Evolutionary conservation across 2,329 filamentous ascomycete genomes (phyloP).

Genomic region (Ophiobolus disseminans): DNA sequence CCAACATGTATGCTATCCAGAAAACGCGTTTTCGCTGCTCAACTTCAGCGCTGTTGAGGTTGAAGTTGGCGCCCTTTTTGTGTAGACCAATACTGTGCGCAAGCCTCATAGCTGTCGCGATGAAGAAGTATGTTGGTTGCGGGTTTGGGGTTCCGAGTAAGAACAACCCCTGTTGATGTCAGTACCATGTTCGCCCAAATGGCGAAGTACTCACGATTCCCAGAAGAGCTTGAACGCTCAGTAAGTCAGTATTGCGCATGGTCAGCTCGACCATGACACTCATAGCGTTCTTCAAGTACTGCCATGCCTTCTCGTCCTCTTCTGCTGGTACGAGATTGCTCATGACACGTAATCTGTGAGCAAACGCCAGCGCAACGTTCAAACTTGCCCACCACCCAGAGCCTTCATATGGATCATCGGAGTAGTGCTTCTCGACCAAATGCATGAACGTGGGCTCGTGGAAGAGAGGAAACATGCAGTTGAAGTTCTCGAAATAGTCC

Average conservation of each 20-base stretch:
- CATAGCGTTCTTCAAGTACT: slow-evolving; percentile 95
- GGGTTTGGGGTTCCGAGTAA: slow-evolving; percentile 96
- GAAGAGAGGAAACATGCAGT: slow-evolving; percentile 97
- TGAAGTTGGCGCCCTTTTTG: slow-evolving; percentile 90
- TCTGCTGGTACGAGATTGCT: slow-evolving; percentile 89
- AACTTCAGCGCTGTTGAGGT: slow-evolving; percentile 89
- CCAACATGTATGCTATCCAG: slow-evolving; percentile 77
- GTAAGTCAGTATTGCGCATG: slow-evolving; percentile 92
- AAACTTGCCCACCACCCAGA: slow-evolving; percentile 99
- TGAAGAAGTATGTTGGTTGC: slow-evolving; percentile 88
- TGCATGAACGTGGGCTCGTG: slow-evolving; percentile 99
- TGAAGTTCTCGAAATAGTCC: slow-evolving; percentile 98
- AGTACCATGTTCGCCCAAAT: slow-evolving; percentile 14
- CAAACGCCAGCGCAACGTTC: slow-evolving; percentile 92
- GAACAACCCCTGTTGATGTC: slow-evolving; percentile 70
- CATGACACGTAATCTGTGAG: slow-evolving; percentile 91
- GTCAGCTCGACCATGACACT: slow-evolving; percentile 90
- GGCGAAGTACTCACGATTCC: slow-evolving; percentile 70
- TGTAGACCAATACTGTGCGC: slow-evolving; percentile 95
- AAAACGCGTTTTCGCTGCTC: slow-evolving; percentile 85
- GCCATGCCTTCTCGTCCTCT: slow-evolving; percentile 94
- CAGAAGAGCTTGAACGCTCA: slow-evolving; percentile 91
- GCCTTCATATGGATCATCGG: slow-evolving; percentile 87
- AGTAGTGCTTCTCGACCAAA: slow-evolving; percentile 92
- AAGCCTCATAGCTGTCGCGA: slow-evolving; percentile 87